phyloP scores from a whole-genome alignment of 139 green algal species.

The Coelastrella sp. region DNA sequence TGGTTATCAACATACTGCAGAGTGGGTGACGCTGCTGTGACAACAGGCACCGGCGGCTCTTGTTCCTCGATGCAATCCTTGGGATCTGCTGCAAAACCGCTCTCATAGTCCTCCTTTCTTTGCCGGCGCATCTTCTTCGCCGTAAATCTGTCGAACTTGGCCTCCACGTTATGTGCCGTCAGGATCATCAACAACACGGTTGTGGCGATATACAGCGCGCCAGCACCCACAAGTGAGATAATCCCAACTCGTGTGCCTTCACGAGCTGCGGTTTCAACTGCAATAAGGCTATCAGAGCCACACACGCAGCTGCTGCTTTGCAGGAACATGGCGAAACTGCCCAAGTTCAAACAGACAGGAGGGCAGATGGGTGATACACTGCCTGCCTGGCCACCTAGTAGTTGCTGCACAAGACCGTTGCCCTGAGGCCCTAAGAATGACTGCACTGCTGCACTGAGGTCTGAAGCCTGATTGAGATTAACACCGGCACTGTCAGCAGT shows the following conservation, averaged over 20 bases:
- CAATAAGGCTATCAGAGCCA: not conserved
- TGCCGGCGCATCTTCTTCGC: not conserved
- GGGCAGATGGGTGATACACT: not conserved
- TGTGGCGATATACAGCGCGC: slow-evolving; percentile 1
- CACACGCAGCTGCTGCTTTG: slow-evolving; percentile 39
- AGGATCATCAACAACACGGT: slow-evolving; percentile 33
- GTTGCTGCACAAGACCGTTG: not conserved
- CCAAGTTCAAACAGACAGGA: slow-evolving; percentile 32
- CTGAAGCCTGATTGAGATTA: not conserved
- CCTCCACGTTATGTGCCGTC: slow-evolving; percentile 12
- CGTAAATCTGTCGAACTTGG: not conserved
- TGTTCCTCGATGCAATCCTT: slow-evolving; percentile 4
- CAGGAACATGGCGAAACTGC: slow-evolving; percentile 22
- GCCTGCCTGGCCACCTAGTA: not conserved
- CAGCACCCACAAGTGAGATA: not conserved
- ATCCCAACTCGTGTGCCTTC: not conserved
- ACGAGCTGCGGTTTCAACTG: not conserved
- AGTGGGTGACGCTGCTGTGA: not conserved
- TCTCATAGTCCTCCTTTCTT: slow-evolving; percentile 4
- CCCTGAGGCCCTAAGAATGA: not conserved
- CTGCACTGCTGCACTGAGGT: not conserved
- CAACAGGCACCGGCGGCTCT: not conserved
- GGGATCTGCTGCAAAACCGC: slow-evolving; percentile 12
- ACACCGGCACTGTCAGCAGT: not conserved
- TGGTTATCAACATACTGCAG: not conserved